These are phyloP conservation scores for Phyllachora maydis DNA, from an alignment of 2,329 filamentous ascomycete species.

Conservation along the genomic window DNA sequence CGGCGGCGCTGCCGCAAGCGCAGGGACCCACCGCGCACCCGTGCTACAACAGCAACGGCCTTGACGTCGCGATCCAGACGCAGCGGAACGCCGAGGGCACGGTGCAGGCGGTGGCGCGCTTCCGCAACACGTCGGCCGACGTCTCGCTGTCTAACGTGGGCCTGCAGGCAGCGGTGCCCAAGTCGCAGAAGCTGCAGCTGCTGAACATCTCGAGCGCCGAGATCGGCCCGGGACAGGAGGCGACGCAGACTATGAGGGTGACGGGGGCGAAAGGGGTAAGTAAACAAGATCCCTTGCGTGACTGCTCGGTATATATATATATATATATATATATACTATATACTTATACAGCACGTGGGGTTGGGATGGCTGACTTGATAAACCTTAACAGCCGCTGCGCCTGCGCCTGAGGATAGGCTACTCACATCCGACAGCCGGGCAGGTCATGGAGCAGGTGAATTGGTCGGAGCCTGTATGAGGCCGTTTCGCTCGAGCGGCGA, in stretches of 20 bases:
- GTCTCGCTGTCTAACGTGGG: constrained; percentile 52
- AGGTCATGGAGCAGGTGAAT: constrained; percentile 82
- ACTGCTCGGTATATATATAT: constrained; percentile 1
- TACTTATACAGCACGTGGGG: neutral
- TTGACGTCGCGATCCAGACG: constrained; percentile 62
- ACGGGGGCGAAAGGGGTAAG: constrained; percentile 74
- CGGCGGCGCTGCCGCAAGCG: constrained; percentile 22
- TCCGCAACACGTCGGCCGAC: constrained; percentile 55
- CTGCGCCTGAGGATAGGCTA: constrained; percentile 75
- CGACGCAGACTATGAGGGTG: constrained; percentile 80
- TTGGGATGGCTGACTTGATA: neutral
- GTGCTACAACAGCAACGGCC: constrained; percentile 73
- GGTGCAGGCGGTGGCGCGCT: constrained; percentile 66
- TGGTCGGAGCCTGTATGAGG: constrained; percentile 60
- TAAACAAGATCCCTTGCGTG: no score
- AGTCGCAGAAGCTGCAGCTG: constrained; percentile 84
- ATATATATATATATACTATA: constrained; percentile 1
- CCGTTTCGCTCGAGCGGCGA: no score
- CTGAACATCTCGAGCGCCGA: constrained; percentile 74
- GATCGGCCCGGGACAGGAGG: constrained; percentile 57
- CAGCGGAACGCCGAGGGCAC: constrained; percentile 63
- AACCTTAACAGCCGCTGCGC: constrained; percentile 45
- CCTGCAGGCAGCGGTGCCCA: constrained; percentile 86
- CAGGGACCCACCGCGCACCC: constrained; percentile 24
- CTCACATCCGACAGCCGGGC: constrained; percentile 44